phyloP scores from a whole-genome alignment of 1,284 basidiomycete genomes.

The Mrakiaceae sp. region DNA sequence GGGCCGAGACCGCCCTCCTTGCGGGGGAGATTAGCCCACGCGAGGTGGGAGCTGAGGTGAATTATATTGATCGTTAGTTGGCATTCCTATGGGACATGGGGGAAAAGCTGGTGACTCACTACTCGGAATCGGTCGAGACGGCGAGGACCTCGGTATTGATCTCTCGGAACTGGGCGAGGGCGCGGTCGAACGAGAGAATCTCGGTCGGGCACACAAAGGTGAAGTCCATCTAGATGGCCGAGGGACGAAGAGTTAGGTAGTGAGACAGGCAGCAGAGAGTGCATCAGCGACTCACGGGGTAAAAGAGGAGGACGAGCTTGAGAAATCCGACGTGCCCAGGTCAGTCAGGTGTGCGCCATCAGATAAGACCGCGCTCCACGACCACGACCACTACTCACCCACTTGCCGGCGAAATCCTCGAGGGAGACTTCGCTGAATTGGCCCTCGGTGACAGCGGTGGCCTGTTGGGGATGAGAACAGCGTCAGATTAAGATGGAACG shows the following conservation, averaged over 20 bases:
- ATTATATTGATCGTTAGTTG: neutral
- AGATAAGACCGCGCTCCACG: neutral
- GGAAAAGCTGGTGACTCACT: slow-evolving; percentile 50
- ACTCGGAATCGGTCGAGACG: slow-evolving; percentile 74
- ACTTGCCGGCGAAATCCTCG: slow-evolving; percentile 50
- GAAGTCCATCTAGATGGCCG: neutral
- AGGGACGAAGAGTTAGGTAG: neutral
- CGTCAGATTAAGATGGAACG: too few relatives aligned
- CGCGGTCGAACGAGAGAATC: slow-evolving; percentile 82
- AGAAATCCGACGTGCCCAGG: slow-evolving; percentile 29
- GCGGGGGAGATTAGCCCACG: slow-evolving; percentile 68
- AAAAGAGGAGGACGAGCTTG: slow-evolving; percentile 70
- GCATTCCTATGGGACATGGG: slow-evolving; percentile 58
- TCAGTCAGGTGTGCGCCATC: neutral
- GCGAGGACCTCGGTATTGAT: slow-evolving; percentile 65
- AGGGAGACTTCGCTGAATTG: slow-evolving; percentile 63
- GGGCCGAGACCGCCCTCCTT: slow-evolving; percentile 79
- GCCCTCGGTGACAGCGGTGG: slow-evolving; percentile 61
- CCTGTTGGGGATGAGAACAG: slow-evolving; percentile 26
- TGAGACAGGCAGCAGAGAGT: neutral
- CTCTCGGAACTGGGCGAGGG: slow-evolving; percentile 57
- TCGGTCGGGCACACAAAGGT: slow-evolving; percentile 80
- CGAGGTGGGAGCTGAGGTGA: slow-evolving; percentile 55
- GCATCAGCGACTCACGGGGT: slow-evolving; percentile 38
- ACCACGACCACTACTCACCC: neutral